Percentiles rank a stretch among this genome's conserved stretches.
These are phyloP conservation scores for Ganoderma lucidum DNA, from an alignment of 1,284 basidiomycete genomes.

Conservation along the genomic window DNA sequence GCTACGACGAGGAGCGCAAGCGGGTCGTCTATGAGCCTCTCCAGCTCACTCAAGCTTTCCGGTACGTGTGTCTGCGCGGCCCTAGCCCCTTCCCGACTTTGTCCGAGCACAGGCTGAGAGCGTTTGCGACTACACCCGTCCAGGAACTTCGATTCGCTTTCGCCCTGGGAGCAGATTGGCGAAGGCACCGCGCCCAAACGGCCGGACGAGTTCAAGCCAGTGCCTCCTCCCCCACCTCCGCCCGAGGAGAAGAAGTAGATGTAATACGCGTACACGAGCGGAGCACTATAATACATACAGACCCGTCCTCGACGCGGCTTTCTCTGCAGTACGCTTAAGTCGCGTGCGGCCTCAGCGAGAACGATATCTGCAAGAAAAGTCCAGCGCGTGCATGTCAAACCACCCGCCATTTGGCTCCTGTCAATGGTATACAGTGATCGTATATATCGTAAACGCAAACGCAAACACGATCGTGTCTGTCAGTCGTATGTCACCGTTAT, in stretches of 20 bases:
- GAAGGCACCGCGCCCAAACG: constrained; percentile 78
- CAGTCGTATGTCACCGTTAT: constrained; percentile 11
- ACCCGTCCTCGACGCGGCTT: constrained; percentile 8
- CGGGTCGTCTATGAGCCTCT: constrained; percentile 98
- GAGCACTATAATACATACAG: constrained; percentile 11
- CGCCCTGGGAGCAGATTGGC: constrained; percentile 98
- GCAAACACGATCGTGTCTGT: constrained; percentile 6
- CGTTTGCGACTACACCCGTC: constrained; percentile 8
- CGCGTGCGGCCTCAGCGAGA: background rate
- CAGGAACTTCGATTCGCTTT: constrained; percentile 94
- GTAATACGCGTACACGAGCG: constrained; percentile 1
- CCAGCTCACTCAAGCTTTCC: constrained; percentile 98
- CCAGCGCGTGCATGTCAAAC: background rate
- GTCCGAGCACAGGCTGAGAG: constrained; percentile 7
- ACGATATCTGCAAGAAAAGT: background rate
- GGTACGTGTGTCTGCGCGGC: constrained; percentile 58
- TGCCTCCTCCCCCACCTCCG: constrained; percentile 71
- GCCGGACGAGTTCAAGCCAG: constrained; percentile 74
- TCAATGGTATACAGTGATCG: background rate
- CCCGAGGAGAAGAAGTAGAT: constrained; percentile 75
- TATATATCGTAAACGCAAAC: background rate
- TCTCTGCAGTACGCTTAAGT: constrained; percentile 1
- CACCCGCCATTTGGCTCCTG: background rate
- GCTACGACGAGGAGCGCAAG: constrained; percentile 99
- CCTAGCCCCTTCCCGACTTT: background rate